A percentile compares a stretch with the other conserved stretches of the same genome.
Evolutionary conservation across 768 basidiomycete species (phyloP).

Genomic region (Pleurotus ostreatus): DNA sequence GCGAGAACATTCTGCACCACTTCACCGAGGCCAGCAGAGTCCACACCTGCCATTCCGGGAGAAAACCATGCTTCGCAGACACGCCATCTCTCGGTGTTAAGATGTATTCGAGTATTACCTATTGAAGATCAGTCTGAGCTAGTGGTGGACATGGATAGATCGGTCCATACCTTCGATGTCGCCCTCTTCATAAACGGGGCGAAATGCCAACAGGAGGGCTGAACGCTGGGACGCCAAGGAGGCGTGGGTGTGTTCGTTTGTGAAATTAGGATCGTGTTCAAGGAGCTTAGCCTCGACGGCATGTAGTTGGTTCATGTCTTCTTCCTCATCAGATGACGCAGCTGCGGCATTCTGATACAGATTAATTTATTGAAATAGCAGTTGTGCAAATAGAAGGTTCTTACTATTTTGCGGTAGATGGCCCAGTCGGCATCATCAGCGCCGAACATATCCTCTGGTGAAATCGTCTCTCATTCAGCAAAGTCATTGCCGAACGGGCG

Average conservation of each 20-base stretch:
- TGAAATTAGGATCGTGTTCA: conserved; percentile 82
- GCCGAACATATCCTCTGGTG: conserved; percentile 86
- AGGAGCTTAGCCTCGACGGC: conserved; percentile 79
- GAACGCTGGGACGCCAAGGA: conserved; percentile 74
- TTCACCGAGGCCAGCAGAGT: conserved; percentile 93
- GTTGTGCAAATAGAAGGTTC: conserved; percentile 15
- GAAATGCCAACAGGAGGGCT: conserved; percentile 82
- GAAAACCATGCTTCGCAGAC: conserved; percentile 92
- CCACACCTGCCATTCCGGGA: conserved; percentile 89
- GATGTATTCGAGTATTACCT: conserved; percentile 76
- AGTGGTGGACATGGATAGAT: not conserved
- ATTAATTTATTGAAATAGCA: not conserved
- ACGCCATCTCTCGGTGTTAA: conserved; percentile 87
- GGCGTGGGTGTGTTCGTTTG: conserved; percentile 74
- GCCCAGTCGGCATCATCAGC: conserved; percentile 96
- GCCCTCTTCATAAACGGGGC: conserved; percentile 73
- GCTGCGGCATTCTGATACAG: conserved; percentile 59
- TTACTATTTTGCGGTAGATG: conserved; percentile 94
- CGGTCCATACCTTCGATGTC: conserved; percentile 51
- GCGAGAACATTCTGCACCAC: conserved; percentile 80
- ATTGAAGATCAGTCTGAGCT: not conserved
- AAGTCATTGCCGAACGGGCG: not conserved
- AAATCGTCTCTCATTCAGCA: not conserved
- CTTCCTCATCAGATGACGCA: conserved; percentile 85
- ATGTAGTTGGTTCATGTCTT: conserved; percentile 72